These are phyloP conservation scores for Akanthomyces lecanii DNA, from an alignment of 2,329 filamentous ascomycete species.

Conservation along the genomic window DNA sequence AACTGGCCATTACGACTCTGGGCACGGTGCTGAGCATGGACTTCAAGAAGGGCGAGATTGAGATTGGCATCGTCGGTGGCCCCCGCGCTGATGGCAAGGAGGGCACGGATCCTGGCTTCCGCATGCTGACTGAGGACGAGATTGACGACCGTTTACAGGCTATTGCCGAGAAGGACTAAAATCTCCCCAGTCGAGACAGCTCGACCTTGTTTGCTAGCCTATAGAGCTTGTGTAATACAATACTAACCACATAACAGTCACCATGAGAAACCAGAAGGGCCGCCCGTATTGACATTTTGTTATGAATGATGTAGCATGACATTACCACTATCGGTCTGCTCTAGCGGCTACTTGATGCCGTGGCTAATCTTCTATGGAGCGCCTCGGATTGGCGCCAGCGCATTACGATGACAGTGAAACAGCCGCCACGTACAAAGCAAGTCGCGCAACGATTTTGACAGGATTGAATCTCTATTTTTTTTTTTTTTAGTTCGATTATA, in stretches of 20 bases:
- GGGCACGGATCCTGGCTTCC: slow-evolving; percentile 74
- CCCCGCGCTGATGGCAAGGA: slow-evolving; percentile 78
- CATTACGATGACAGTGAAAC: no score
- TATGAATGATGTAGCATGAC: no score
- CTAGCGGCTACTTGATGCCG: no score
- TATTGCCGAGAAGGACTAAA: slow-evolving; percentile 96
- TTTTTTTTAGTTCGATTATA: no score
- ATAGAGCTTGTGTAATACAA: slow-evolving; percentile 14
- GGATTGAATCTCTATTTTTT: no score
- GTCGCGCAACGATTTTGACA: no score
- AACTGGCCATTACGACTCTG: slow-evolving; percentile 90
- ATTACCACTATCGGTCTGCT: no score
- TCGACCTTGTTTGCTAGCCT: slow-evolving; percentile 6
- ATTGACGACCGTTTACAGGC: slow-evolving; percentile 97
- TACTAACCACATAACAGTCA: neutral
- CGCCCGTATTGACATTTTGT: neutral
- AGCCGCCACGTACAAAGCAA: no score
- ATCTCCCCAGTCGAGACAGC: neutral
- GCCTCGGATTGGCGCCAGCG: no score
- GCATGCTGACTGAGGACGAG: slow-evolving; percentile 90
- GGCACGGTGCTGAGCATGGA: slow-evolving; percentile 97
- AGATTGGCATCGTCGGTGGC: slow-evolving; percentile 94
- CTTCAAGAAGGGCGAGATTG: slow-evolving; percentile 98
- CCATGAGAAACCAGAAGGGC: no score
- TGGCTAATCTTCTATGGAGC: no score